phyloP scores from a whole-genome alignment of 2,329 filamentous ascomycete species.

The Biscogniauxia mediterranea region DNA sequence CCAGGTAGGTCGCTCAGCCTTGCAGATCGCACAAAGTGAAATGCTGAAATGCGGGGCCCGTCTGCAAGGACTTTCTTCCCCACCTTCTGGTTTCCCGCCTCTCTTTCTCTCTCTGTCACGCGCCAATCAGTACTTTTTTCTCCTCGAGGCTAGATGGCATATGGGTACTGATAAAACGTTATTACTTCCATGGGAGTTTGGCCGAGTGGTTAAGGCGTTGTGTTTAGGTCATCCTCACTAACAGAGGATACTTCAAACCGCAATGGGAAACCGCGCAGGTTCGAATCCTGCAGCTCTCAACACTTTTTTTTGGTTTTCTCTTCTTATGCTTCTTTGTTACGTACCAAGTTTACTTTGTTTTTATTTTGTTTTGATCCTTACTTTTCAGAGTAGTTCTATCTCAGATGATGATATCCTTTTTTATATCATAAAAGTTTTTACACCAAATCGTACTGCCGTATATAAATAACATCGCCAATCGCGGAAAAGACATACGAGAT shows the following conservation, averaged over 20 bases:
- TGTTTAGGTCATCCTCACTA: conserved; percentile 44
- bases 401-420: too few relatives aligned
- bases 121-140: neutral
- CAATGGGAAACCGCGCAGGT: conserved; percentile 46
- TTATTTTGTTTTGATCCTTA: neutral
- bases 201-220: conserved; percentile 58
- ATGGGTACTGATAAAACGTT: neutral
- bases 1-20: neutral
- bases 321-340: too few relatives aligned
- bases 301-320: conserved; percentile 17
- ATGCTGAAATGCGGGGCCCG: neutral
- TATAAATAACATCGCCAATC: too few relatives aligned
- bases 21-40: neutral
- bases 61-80: neutral
- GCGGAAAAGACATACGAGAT: too few relatives aligned
- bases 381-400: too few relatives aligned
- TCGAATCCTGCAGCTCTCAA: conserved; percentile 51
- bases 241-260: conserved; percentile 25
- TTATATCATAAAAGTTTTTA: too few relatives aligned
- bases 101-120: neutral
- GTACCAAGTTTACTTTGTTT: too few relatives aligned
- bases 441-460: too few relatives aligned
- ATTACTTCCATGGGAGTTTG: conserved; percentile 37
- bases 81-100: neutral
- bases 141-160: neutral